Evolutionary conservation across 1,284 basidiomycete species (phyloP), one percentile per base, ranked within the genome.

Genomic region (Ustilago cynodontis): DNA sequence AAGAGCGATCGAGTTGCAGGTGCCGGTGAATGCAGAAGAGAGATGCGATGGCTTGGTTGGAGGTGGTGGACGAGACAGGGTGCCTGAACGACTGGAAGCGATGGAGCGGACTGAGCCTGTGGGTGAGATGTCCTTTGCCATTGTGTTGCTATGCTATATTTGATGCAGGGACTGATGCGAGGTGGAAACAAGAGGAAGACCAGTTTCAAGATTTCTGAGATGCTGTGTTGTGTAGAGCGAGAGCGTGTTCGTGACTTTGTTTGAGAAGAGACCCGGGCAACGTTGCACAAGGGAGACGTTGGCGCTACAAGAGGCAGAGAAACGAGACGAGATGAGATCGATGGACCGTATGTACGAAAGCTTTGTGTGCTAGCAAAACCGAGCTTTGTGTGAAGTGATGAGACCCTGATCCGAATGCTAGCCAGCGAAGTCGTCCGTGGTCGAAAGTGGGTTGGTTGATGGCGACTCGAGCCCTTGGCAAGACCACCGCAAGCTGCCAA

Each of bases 41-140:
- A 81, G 74, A 61, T 81, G 78, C 18, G 65, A 72, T 26, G 79
- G 79, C 45, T 81, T 81, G 31, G 72, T 71, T 18, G 79, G 79
- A 14, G 71, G 76, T 26, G 72, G 56, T 18, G 79, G 79, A 11
- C 71, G 77, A 24, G 73, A 72, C 1, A 74, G 43, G 4, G 75
- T 74, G 20, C 59, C 59, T 14, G 60, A 65, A 10, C 55, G 56
- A 35, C 63, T 73, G 6, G 67, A 59, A 20, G 65, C 53, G 49
- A 71, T 35, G 18, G 70, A 64, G 8, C 60, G 54, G n/a, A 60
- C 14, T 7, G 75, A 65, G 28, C 51, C 59, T 22, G 64, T 60
- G 6, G 63, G 72, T 11, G 67, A 67, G 8, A 28, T 35, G 39
- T 55, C 28, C 28, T 39, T 50, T 13, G 35, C 13, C 59, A 70